These are phyloP conservation scores for Salicornia ramosissima DNA, from an alignment of 148 eudicot species.

Conservation along the genomic window DNA sequence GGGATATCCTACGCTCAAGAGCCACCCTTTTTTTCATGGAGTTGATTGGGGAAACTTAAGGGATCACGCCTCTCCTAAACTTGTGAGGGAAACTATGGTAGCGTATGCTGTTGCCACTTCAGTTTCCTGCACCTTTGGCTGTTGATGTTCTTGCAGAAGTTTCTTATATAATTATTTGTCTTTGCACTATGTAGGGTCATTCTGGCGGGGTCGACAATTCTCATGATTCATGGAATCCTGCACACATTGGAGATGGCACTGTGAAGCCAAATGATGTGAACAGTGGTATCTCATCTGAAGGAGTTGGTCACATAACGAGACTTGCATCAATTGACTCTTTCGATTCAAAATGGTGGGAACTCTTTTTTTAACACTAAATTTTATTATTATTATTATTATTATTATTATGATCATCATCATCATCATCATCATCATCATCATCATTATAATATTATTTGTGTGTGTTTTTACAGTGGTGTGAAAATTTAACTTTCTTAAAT, in stretches of 20 bases:
- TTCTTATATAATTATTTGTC: slow-evolving; percentile 8
- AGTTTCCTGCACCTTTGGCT: background rate
- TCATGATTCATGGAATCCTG: slow-evolving; percentile 71
- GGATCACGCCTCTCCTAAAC: slow-evolving; percentile 62
- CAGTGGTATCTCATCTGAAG: slow-evolving; percentile 61
- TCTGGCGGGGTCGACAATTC: slow-evolving; percentile 44
- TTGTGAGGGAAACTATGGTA: slow-evolving; percentile 68
- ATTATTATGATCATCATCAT: too few relatives aligned
- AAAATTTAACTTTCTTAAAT: background rate
- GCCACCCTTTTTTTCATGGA: slow-evolving; percentile 75
- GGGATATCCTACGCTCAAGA: slow-evolving; percentile 72
- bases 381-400: background rate
- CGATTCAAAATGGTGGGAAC: slow-evolving; percentile 82
- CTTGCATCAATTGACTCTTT: slow-evolving; percentile 98
- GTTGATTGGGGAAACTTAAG: slow-evolving; percentile 77
- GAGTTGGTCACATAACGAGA: slow-evolving; percentile 59
- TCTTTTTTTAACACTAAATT: slow-evolving; percentile 8
- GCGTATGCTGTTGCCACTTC: background rate
- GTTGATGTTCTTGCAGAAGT: slow-evolving; percentile 1
- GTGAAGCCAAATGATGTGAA: slow-evolving; percentile 48
- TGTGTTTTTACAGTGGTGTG: too few relatives aligned
- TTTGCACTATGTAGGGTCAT: slow-evolving; percentile 39
- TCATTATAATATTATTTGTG: too few relatives aligned
- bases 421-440: too few relatives aligned
- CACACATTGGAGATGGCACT: slow-evolving; percentile 67